Conservation (phyloP, 495 filamentous ascomycete genomes). For the Chaetomium fimeti region DNA sequence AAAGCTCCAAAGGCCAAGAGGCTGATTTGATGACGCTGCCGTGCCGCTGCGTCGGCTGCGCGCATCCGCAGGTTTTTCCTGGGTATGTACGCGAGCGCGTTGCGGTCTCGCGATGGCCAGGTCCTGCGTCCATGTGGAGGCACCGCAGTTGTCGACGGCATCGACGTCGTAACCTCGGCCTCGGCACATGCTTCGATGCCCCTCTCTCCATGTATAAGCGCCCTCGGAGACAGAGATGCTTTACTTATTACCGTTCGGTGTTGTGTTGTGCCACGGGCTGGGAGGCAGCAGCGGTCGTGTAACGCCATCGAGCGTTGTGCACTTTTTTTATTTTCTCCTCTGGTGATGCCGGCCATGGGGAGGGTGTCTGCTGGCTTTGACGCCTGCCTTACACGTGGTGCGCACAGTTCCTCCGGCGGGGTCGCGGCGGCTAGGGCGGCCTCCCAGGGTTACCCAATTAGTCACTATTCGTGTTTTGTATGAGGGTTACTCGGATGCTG, state of each 20-base stretch:
- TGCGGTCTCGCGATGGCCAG: background rate
- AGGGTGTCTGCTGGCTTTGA: background rate
- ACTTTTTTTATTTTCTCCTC: background rate
- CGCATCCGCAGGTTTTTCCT: no score
- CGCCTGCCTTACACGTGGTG: no score
- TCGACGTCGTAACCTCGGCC: constrained; percentile 5
- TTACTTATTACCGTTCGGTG: background rate
- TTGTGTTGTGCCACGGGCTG: no score
- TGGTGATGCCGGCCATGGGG: background rate
- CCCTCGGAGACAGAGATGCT: background rate
- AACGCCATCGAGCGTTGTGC: constrained; percentile 1
- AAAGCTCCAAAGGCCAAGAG: no score
- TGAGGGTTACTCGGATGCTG: background rate
- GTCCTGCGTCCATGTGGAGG: constrained; percentile 4
- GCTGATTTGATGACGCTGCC: no score
- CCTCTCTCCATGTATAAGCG: background rate
- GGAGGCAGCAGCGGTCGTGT: background rate
- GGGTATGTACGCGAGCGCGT: no score
- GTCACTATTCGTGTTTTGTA: background rate
- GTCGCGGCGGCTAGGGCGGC: constrained; percentile 13
- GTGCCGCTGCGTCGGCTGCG: no score
- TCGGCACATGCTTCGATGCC: background rate
- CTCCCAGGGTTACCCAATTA: background rate
- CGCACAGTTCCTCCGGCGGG: background rate
- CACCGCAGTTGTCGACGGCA: background rate